These are phyloP conservation scores for Monosporascus cannonballus DNA, from an alignment of 2,329 filamentous ascomycete genomes.

Conservation along the genomic window DNA sequence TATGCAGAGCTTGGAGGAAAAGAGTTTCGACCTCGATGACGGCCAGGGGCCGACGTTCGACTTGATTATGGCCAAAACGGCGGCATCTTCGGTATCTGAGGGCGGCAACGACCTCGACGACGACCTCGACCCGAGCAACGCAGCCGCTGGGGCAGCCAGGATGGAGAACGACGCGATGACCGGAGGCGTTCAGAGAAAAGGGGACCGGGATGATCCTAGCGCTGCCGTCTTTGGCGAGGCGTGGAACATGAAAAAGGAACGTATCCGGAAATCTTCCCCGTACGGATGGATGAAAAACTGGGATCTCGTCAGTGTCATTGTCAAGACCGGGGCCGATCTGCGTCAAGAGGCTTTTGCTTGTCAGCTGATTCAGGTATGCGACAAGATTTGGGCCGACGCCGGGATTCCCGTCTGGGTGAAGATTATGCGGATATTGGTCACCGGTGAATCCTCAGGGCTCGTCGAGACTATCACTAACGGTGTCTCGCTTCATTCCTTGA, in stretches of 20 bases:
- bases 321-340: conserved; percentile 79
- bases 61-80: conserved; percentile 71
- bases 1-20: conserved; percentile 82
- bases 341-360: conserved; percentile 83
- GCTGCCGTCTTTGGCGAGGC: conserved; percentile 83
- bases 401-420: conserved; percentile 79
- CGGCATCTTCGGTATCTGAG: conserved; percentile 38
- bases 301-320: conserved; percentile 81
- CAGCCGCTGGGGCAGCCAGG: conserved; percentile 68
- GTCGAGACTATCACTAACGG: conserved; percentile 87
- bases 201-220: conserved; percentile 78
- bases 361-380: conserved; percentile 75
- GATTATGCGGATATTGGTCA: conserved; percentile 80
- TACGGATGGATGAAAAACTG: conserved; percentile 89
- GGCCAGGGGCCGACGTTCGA: conserved; percentile 71
- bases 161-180: conserved; percentile 92
- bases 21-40: conserved; percentile 74
- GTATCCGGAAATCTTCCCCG: conserved; percentile 74
- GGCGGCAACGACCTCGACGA: conserved; percentile 27
- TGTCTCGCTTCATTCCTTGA: conserved; percentile 79
- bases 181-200: conserved; percentile 72
- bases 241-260: conserved; percentile 78
- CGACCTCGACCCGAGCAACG: conserved; percentile 50
- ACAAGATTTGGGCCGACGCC: conserved; percentile 75
- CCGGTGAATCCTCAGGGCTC: conserved; percentile 75